Base-by-base conservation (phyloP, 495 filamentous ascomycete genomes). In the Parathielavia appendiculata region DNA sequence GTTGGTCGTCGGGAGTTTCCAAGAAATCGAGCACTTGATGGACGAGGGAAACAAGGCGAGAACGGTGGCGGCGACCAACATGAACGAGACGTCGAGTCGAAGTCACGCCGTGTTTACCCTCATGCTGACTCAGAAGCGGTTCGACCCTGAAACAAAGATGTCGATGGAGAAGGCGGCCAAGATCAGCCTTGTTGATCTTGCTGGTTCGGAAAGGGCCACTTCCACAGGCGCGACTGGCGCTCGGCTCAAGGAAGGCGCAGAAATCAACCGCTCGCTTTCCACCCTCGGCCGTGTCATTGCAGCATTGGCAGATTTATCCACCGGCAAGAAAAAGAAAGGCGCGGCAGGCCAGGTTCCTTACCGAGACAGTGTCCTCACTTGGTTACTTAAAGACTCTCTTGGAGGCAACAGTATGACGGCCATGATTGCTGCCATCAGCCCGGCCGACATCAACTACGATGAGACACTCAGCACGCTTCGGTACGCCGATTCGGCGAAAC, bases 391-490 rank as follows among this genome's bases (percentile, higher is more conserved):
- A 65, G 95, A 99, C 70, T 97, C 93, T 3, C 77, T 99, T 11
- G 95, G 95, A 68, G 95, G 95, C 57, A 99, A 99, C 75, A 97
- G 93, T 67, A 92, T 98, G 88, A 98, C 93, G 19, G 95, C 93
- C 47, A 98, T 98, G 93, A 98, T 98, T 75, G 93, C 93, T 47
- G 93, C 93, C 39, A 97, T 98, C 67, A 96, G 91, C 54, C 93
- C 93, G 5, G 93, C 93, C 54, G 93, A 99, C 74, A 97, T 99
- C 78, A 99, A 99, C 73, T 99, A 92, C 66, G 93, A 99, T 63
- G 93, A 99, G 71, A 97, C 93, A 13, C 78, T 99, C 8, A 90
- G 91, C 70, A 99, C 93, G 12, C 78, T 99, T 12, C 85, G 93
- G 57, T 99, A 99, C 75, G 93, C 93, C 46, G 93, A 99, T 70